A percentile compares a stretch with the other conserved stretches of the same genome.
These are phyloP conservation scores for Hymenoscyphus fraxineus DNA, from an alignment of 2,329 filamentous ascomycete species.

Conservation along the genomic window DNA sequence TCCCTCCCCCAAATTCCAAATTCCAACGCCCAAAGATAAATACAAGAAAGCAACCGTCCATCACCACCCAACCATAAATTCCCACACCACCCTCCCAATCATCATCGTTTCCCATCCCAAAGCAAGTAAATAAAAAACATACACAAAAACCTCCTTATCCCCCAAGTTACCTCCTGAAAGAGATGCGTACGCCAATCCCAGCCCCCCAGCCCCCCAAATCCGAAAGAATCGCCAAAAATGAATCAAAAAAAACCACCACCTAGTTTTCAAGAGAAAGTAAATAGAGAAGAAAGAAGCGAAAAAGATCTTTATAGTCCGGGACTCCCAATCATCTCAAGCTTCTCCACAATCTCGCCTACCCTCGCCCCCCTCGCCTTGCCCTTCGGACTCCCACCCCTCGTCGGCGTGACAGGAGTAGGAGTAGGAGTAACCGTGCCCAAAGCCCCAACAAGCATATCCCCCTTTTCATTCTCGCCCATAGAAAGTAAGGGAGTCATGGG, in stretches of 20 bases:
- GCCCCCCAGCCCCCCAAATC: neutral
- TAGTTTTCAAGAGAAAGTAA: neutral
- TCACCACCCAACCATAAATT: neutral
- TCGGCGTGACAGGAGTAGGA: too few species aligned
- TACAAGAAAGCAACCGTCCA: slow-evolving; percentile 1
- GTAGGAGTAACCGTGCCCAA: neutral
- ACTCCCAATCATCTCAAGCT: slow-evolving; percentile 25
- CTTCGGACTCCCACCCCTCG: slow-evolving; percentile 9
- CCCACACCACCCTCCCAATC: neutral
- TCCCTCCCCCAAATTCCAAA: neutral
- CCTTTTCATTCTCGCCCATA: neutral
- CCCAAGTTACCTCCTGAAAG: neutral
- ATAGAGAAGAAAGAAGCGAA: neutral
- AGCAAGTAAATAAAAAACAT: neutral
- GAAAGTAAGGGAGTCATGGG: neutral
- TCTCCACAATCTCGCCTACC: slow-evolving; percentile 30
- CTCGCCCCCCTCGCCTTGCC: slow-evolving; percentile 15
- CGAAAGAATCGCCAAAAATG: neutral
- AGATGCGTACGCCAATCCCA: neutral
- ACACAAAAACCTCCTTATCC: neutral
- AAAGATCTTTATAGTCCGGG: neutral
- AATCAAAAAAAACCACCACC: neutral
- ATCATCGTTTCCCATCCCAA: neutral
- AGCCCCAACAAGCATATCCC: neutral
- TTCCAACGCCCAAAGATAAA: neutral